A percentile compares a stretch with the other conserved stretches of the same genome.
These are phyloP conservation scores for Vitis hybrid DNA, from an alignment of 177 flowering plant species.

Conservation along the genomic window DNA sequence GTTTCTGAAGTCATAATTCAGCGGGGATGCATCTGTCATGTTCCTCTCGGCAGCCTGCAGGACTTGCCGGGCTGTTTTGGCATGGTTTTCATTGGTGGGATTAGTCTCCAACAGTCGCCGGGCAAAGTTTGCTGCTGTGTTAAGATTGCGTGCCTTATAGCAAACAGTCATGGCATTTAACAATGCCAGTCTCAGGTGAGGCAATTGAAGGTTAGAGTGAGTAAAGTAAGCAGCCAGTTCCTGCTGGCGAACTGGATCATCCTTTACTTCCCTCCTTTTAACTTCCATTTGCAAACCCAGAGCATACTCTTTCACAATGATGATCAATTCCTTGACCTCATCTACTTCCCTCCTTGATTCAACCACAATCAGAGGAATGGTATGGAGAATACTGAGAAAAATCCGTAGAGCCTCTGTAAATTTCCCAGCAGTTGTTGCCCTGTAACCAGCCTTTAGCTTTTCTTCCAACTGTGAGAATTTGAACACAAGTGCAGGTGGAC, in stretches of 20 bases:
- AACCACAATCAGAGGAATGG: slow-evolving; percentile 32
- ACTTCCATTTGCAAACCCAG: slow-evolving; percentile 34
- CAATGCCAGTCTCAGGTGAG: slow-evolving; percentile 32
- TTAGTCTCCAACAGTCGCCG: slow-evolving; percentile 33
- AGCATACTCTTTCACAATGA: slow-evolving; percentile 32
- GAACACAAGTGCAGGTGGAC: slow-evolving; percentile 34
- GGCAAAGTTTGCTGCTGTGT: slow-evolving; percentile 34
- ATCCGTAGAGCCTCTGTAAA: slow-evolving; percentile 30
- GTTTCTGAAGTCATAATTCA: slow-evolving; percentile 39
- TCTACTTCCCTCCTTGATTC: slow-evolving; percentile 37
- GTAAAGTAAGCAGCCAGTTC: slow-evolving; percentile 41
- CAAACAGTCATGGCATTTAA: slow-evolving; percentile 34
- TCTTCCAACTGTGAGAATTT: slow-evolving; percentile 35
- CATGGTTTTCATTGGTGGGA: slow-evolving; percentile 33
- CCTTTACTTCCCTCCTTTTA: slow-evolving; percentile 29
- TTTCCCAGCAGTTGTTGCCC: slow-evolving; percentile 32
- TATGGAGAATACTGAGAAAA: slow-evolving; percentile 28
- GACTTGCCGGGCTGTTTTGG: slow-evolving; percentile 30
- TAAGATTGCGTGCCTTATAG: slow-evolving; percentile 26
- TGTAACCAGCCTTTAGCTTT: slow-evolving; percentile 33
- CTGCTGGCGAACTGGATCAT: slow-evolving; percentile 27
- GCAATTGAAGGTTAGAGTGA: slow-evolving; percentile 32
- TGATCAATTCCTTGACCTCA: slow-evolving; percentile 34
- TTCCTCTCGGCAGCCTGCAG: slow-evolving; percentile 36
- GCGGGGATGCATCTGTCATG: slow-evolving; percentile 21